Evolutionary conservation across 2,329 filamentous ascomycete species (phyloP), one percentile per base, ranked within the genome.

Genomic region (Fusarium robinianum): DNA sequence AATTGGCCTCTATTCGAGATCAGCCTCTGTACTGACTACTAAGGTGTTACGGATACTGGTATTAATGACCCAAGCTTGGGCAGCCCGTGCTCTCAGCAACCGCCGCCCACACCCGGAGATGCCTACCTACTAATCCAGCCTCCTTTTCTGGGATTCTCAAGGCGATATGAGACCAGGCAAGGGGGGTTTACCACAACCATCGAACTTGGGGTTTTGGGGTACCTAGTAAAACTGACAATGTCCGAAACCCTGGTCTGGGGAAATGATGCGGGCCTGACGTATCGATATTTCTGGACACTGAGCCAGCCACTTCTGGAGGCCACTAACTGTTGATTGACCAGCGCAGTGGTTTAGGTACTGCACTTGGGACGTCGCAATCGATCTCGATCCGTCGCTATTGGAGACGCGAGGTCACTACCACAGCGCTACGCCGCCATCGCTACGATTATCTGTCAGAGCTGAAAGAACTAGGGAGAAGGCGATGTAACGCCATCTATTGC

Each of bases 261-360:
- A 44, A 35, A 47, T 55, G 55, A 55, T 58, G 48, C 32, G 42
- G 50, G 51, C 45, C 47, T 53, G 53, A 53, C 32, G 55, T n/a
- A n/a, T 26, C 51, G 44, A 31, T 49, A 39, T 52, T 55, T 51
- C 53, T 49, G 50, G 41, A n/a, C n/a, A n/a, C n/a, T n/a, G n/a
- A n/a, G n/a, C n/a, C n/a, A n/a, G n/a, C n/a, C n/a, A n/a, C n/a
- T n/a, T n/a, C n/a, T n/a, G n/a, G n/a, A n/a, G n/a, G n/a, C n/a
- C n/a, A n/a, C n/a, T n/a, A n/a, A n/a, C n/a, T n/a, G n/a, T n/a
- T n/a, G n/a, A n/a, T n/a, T n/a, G n/a, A n/a, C n/a, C n/a, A n/a
- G n/a, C n/a, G n/a, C n/a, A n/a, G n/a, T n/a, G n/a, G n/a, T n/a
- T n/a, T n/a, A n/a, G n/a, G n/a, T n/a, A n/a, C n/a, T n/a, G n/a